Conservation (phyloP, 805 yeast genomes). For the Yamadazyma nakazawae region DNA sequence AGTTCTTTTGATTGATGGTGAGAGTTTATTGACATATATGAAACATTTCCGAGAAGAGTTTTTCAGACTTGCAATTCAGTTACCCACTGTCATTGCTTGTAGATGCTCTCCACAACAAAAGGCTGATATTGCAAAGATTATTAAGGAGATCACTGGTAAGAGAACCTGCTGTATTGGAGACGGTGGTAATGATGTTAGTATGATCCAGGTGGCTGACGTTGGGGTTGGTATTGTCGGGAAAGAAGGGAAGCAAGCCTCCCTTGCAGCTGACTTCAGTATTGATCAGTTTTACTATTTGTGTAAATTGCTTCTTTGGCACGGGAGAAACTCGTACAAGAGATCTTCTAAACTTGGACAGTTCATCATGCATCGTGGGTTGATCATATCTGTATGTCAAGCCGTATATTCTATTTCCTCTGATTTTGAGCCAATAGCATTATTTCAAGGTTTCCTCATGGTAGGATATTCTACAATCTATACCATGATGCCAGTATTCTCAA, state of each 20-base stretch:
- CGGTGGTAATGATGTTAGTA: constrained; percentile 98
- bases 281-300: constrained; percentile 88
- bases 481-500: constrained; percentile 95
- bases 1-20: constrained; percentile 90
- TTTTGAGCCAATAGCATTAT: constrained; percentile 91
- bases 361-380: constrained; percentile 92
- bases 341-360: constrained; percentile 94
- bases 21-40: constrained; percentile 71
- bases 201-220: constrained; percentile 98
- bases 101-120: constrained; percentile 98
- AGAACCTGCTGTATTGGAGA: constrained; percentile 98
- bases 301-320: constrained; percentile 92
- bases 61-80: constrained; percentile 66
- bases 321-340: constrained; percentile 93
- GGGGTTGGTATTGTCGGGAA: constrained; percentile 99
- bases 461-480: constrained; percentile 97
- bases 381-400: constrained; percentile 93
- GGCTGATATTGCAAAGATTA: constrained; percentile 86
- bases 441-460: constrained; percentile 97
- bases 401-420: constrained; percentile 81
- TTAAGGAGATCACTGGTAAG: constrained; percentile 75
- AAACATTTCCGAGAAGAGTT: constrained; percentile 66
- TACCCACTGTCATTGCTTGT: constrained; percentile 97
- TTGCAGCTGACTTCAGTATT: constrained; percentile 95
- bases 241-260: constrained; percentile 95